These are phyloP conservation scores for Cutaneotrichosporon sp. DNA, from an alignment of 1,284 basidiomycete species.

Conservation along the genomic window DNA sequence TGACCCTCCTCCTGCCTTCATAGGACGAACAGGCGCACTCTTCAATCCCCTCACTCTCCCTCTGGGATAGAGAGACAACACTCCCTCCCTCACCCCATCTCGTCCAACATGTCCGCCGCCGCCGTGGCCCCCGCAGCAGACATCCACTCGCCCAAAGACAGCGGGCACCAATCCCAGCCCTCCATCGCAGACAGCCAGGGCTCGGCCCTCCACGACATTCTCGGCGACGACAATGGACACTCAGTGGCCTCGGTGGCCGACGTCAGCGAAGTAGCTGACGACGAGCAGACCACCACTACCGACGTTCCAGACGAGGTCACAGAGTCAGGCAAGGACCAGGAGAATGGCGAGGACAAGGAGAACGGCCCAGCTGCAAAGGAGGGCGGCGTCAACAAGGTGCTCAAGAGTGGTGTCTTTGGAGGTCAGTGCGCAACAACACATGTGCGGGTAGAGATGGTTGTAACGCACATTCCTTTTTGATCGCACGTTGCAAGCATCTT, in stretches of 20 bases:
- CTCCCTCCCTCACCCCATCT: too few relatives aligned
- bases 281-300: slow-evolving; percentile 5
- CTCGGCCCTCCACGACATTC: slow-evolving; percentile 1
- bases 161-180: neutral
- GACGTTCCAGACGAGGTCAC: neutral
- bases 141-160: neutral
- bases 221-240: neutral
- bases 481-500: too few relatives aligned
- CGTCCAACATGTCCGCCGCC: slow-evolving; percentile 1
- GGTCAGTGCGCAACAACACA: slow-evolving; percentile 21
- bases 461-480: too few relatives aligned
- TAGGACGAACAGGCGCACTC: too few relatives aligned
- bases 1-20: neutral
- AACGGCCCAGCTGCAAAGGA: slow-evolving; percentile 12
- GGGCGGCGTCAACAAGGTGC: slow-evolving; percentile 39
- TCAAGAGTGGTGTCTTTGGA: slow-evolving; percentile 44
- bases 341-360: slow-evolving; percentile 7
- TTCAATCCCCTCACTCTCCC: neutral
- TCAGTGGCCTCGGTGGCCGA: neutral
- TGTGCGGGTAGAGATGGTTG: too few relatives aligned
- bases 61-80: neutral
- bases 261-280: neutral
- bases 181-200: neutral
- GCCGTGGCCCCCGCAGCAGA: neutral
- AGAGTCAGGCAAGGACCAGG: neutral